Base-by-base conservation (phyloP, 1,284 basidiomycete genomes). In the Anthracocystis panici-leucophaei region DNA sequence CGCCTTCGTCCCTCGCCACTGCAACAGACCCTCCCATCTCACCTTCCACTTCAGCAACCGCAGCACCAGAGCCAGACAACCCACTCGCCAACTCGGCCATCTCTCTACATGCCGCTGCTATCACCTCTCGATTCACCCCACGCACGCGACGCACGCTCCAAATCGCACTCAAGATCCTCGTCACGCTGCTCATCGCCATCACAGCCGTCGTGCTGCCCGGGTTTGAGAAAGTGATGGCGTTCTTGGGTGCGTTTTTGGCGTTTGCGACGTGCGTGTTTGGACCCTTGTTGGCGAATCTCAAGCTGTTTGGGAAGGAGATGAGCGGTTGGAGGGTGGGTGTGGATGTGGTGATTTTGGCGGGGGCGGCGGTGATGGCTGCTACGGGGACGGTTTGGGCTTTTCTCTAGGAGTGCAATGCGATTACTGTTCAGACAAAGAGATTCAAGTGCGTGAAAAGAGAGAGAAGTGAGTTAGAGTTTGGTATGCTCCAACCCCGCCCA, bases 151-250 rank as follows among this genome's bases (percentile, higher is more conserved):
- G 11, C 31, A 16, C 29, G 2, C 42, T 66, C 12, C 65, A 74
- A 33, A 51, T 66, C 33, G 35, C 54, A 11, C 61, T 82, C 50
- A 74, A 70, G 38, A 31, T 83, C 29, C 23, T 41, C n/a, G 44
- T 84, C 31, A 74, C 82, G 5, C 48, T 62, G 0, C 55, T 77
- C 33, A 79, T 84, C 48, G 62, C 76, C n/a, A 3, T 75, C 8
- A 81, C 79, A 12, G 83, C 83, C 3, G 70, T 84, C 1, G 41
- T 91, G 63, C 87, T 97, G 44, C 95, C 95, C 1, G 90, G 92
- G 59, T 97, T 97, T 84, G 92, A 92, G 74, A 89, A 91, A 23
- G 89, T 95, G 83, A 95, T 97, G 93, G 92, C 92, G 14, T 93
- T 95, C 84, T 87, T 96, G 40, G 94, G 95, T 5, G 91, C 84